These are phyloP conservation scores for Dacryopinax spathularia DNA, from an alignment of 768 basidiomycete genomes.

Conservation along the genomic window DNA sequence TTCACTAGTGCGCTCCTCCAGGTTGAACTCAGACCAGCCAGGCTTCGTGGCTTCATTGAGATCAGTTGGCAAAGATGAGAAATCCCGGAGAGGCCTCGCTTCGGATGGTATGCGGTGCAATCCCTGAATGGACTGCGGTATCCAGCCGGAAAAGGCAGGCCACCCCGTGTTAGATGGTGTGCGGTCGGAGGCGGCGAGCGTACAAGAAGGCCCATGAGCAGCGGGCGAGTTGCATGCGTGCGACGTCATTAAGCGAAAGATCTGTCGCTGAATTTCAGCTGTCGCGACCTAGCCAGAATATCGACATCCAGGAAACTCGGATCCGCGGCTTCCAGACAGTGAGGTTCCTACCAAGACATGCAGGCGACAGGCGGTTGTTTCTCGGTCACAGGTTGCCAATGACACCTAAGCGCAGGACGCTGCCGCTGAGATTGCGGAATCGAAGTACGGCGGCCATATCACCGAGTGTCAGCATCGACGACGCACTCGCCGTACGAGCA, in stretches of 20 bases:
- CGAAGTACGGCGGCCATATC: too few relatives aligned
- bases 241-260: background rate
- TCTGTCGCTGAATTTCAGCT: background rate
- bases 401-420: too few relatives aligned
- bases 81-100: background rate
- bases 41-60: background rate
- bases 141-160: background rate
- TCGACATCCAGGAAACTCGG: too few relatives aligned
- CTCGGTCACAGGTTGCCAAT: too few relatives aligned
- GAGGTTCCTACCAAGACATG: too few relatives aligned
- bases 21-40: background rate
- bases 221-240: background rate
- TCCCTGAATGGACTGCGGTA: too few relatives aligned
- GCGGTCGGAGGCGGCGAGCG: background rate
- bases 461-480: background rate
- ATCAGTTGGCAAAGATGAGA: background rate
- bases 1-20: background rate
- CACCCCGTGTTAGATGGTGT: background rate
- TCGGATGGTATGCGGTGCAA: constrained; percentile 3
- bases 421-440: too few relatives aligned
- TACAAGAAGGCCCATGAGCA: background rate
- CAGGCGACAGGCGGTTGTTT: too few relatives aligned
- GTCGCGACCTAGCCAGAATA: background rate
- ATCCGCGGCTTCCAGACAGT: background rate
- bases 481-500: too few relatives aligned